phyloP scores from a whole-genome alignment of 2,329 filamentous ascomycete species.

The Xylariales sp. region DNA sequence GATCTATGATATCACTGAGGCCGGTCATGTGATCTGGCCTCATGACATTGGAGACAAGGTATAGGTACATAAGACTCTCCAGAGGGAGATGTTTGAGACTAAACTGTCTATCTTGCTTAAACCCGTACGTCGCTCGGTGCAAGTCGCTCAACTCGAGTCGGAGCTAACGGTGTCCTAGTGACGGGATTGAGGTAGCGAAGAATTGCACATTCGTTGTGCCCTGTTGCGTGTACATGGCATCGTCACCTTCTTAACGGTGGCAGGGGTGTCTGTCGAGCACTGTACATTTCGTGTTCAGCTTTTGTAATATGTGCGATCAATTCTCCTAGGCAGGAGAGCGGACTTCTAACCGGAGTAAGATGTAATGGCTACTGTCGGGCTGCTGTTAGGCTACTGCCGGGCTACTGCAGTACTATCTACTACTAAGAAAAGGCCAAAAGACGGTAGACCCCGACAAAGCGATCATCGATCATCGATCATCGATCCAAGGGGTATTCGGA shows the following conservation, averaged over 20 bases:
- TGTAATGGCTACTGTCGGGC: no score
- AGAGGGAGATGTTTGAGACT: no score
- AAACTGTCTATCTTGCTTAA: slow-evolving; percentile 9
- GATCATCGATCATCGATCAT: slow-evolving; percentile 20
- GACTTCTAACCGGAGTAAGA: not conserved
- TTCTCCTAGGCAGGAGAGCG: not conserved
- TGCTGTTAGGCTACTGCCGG: no score
- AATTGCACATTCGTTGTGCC: slow-evolving; percentile 4
- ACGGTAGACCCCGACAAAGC: slow-evolving; percentile 2
- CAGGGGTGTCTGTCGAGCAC: no score
- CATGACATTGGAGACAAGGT: slow-evolving; percentile 5
- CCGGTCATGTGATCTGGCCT: slow-evolving; percentile 42
- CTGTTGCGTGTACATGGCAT: slow-evolving; percentile 3
- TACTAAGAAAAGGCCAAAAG: slow-evolving; percentile 1
- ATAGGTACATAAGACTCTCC: not conserved
- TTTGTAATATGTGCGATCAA: not conserved
- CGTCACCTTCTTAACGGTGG: not conserved
- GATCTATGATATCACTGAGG: slow-evolving; percentile 30
- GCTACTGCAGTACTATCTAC: not conserved
- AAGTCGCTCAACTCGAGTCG: slow-evolving; percentile 10
- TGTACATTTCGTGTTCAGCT: not conserved
- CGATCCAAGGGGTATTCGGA: slow-evolving; percentile 4
- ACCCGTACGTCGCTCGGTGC: slow-evolving; percentile 8
- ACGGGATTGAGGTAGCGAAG: not conserved
- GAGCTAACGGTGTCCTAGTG: slow-evolving; percentile 1